Evolutionary conservation across 306 rosid genomes (phyloP), one percentile per base, ranked within the genome.

Genomic region (Ammopiptanthus mongolicus): DNA sequence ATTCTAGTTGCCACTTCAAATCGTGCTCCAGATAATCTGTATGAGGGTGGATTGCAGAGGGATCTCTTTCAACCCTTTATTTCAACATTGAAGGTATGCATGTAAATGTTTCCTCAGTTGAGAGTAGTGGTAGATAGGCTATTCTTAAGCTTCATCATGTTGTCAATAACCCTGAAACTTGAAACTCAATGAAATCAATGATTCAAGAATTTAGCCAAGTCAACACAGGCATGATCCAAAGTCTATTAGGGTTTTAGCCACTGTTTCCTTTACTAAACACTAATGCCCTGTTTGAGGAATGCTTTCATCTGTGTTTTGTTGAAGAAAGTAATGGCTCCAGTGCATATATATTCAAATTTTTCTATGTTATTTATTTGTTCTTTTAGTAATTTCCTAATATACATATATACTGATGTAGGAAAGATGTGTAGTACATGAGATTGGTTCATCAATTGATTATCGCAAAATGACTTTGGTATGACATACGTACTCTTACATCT

Each of bases 21-120:
- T 80, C 98, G 98, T 77, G 97, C 96, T 55, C 98, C 98, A 19
- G 97, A 91, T 81, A 88, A 82, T 42, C 87, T 95, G 5, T 95
- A 95, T 8, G 98, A 95, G 82, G 96, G 98, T 59, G 98, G 98
- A 84, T 80, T 95, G 78, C 98, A 95, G 80, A 88, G 98, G 84
- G 96, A 91, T 83, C 97, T 95, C 80, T 95, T 95, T 82, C 84
- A 91, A 59, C 97, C 97, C 39, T 95, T 95, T 86, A 91, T 95
- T 82, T 83, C 91, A 1, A 69, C 92, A 55, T 65, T 95, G 85
- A 91, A 95, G 98, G 98, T 93, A 78, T 3, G 34, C 65, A 53
- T 58, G 14, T 29, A 44, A 77, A 48, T 71, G 19, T 78, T 46
- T 53, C 44, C 18, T 57, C 13, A 14, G 25, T 66, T 64, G 46